These are phyloP conservation scores for Arabidopsis suecica DNA, from an alignment of 345 rosid species.

Conservation along the genomic window DNA sequence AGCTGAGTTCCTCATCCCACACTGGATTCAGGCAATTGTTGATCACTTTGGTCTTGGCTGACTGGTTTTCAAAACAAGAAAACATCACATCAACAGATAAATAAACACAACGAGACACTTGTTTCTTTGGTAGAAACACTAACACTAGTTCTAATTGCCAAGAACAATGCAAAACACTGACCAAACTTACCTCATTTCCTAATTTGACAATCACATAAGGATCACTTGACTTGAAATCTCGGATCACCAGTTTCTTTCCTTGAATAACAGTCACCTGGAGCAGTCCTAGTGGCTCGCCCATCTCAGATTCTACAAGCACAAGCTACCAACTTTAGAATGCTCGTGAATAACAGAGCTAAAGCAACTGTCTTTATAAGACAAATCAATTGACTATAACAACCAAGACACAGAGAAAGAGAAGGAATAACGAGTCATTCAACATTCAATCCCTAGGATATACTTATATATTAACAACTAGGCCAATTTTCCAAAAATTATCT, in stretches of 20 bases:
- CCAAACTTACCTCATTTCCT: conserved; percentile 65
- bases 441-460: not conserved
- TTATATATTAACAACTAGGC: too few species aligned
- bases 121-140: not conserved
- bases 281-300: conserved; percentile 76
- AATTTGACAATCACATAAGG: conserved; percentile 93
- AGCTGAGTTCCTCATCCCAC: conserved; percentile 91
- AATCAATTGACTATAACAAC: conserved; percentile 20
- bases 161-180: not conserved
- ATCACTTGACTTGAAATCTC: conserved; percentile 97
- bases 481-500: too few species aligned
- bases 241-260: conserved; percentile 78
- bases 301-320: conserved; percentile 39
- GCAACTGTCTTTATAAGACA: conserved; percentile 16
- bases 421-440: conserved; percentile 8
- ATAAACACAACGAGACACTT: conserved; percentile 4
- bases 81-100: conserved; percentile 25
- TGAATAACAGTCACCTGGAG: conserved; percentile 76
- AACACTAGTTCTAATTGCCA: conserved; percentile 9
- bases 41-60: conserved; percentile 90
- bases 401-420: conserved; percentile 19
- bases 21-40: conserved; percentile 92
- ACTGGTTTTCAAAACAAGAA: conserved; percentile 50
- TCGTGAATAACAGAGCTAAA: conserved; percentile 2
- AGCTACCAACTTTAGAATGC: conserved; percentile 19